Percentiles rank a stretch among this genome's conserved stretches.
phyloP scores from a whole-genome alignment of 208 protist genomes.

The Endotrypanum monterogeii region DNA sequence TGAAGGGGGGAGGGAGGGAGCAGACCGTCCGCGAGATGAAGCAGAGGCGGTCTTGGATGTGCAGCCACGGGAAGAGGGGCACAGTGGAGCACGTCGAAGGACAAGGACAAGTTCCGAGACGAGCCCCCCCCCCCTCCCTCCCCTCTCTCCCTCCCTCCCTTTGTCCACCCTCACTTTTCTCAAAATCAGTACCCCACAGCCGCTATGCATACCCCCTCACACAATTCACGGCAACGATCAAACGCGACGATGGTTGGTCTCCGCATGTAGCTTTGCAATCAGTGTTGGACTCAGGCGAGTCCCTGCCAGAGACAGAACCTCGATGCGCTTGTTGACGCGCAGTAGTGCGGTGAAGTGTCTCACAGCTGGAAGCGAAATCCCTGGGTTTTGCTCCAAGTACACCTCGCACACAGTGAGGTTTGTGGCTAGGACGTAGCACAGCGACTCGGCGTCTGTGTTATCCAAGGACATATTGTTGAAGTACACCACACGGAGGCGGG shows the following conservation, averaged over 20 bases:
- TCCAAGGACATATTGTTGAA: constrained; percentile 90
- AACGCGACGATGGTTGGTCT: constrained; percentile 32
- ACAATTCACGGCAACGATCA: neutral
- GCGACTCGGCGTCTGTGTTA: constrained; percentile 76
- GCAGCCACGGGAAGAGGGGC: neutral
- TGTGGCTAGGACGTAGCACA: constrained; percentile 61
- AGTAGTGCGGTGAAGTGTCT: constrained; percentile 75
- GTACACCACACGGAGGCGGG: constrained; percentile 60
- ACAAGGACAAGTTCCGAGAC: no score
- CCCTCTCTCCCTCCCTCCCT: no score
- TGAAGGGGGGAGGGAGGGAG: neutral
- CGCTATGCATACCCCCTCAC: neutral
- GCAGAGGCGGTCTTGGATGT: neutral
- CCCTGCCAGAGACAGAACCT: constrained; percentile 58
- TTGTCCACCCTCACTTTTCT: neutral
- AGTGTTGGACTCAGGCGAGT: constrained; percentile 67
- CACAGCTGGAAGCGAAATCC: constrained; percentile 81
- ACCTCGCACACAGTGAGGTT: constrained; percentile 59
- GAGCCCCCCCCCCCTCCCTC: no score
- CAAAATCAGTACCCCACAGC: neutral
- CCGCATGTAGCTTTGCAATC: constrained; percentile 52
- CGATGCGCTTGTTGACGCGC: constrained; percentile 59
- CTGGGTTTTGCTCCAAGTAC: constrained; percentile 76
- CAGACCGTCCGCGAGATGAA: neutral
- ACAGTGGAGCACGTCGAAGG: no score